Evolutionary conservation across 2,329 filamentous ascomycete species (phyloP), one percentile per base, ranked within the genome.

Genomic region (Penicillium sp.): DNA sequence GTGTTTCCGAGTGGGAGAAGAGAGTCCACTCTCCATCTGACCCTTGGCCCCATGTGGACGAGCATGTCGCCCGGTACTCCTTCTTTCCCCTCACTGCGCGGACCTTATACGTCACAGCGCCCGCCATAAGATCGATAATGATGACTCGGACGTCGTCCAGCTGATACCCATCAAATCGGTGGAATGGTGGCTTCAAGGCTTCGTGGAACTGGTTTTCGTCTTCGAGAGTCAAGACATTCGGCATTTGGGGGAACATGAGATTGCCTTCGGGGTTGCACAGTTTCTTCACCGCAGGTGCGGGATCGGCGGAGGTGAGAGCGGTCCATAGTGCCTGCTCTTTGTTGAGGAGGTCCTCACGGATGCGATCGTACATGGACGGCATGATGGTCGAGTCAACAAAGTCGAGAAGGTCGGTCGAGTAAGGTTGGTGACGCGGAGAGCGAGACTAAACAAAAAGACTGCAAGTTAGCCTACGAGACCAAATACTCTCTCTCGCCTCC

Each of bases 21-120:
- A 77, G 59, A 55, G 68, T 68, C 75, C 75, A 77, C 59, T 77
- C 75, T 14, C 74, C 75, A 63, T 77, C 75, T 6, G 74, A 76
- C 7, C 64, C 74, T 61, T 77, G 75, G 28, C 71, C 72, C 75
- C 75, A 77, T 4, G 75, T 77, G 26, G 73, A 72, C 19, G 71
- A 71, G 22, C 70, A 72, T 1, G 70, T 73, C 0, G 71, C 74
- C 14, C 64, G 61, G 25, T 74, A 77, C 28, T 65, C 55, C 33
- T 65, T 66, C 26, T 70, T 64, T 1, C 70, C 71, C 11, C 69
- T 61, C 4, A 66, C 58, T 2, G 75, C 75, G 14, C 68, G 67
- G 42, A 77, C 63, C 40, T 68, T 67, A 58, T 75, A 77, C 6
- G 75, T 76, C 5, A 76, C 68, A 1, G 69, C 65, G 1, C 73